Evolutionary conservation across 768 basidiomycete species (phyloP).

Genomic region (Boletus rubescentipes): DNA sequence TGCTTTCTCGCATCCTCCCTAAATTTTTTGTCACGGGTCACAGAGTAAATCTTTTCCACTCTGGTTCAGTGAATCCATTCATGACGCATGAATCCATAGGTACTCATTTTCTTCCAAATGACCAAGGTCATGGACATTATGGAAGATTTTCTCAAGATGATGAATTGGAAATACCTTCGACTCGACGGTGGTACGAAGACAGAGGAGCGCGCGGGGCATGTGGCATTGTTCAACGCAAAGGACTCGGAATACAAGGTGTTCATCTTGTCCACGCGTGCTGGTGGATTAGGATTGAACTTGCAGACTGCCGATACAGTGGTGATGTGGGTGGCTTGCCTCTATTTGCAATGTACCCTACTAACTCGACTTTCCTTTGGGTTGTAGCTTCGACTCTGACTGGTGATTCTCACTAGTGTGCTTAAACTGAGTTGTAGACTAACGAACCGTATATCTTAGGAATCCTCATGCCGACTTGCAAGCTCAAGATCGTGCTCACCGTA

Average conservation of each 20-base stretch:
- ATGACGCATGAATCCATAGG: conserved; percentile 43
- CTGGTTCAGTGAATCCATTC: not conserved
- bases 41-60: conserved; percentile 51
- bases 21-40: conserved; percentile 93
- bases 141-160: conserved; percentile 90
- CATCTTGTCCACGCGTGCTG: conserved; percentile 91
- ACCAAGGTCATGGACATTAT: conserved; percentile 99
- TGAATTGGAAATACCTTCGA: conserved; percentile 84
- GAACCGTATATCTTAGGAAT: conserved; percentile 57
- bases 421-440: not conserved
- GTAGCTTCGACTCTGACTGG: conserved; percentile 80
- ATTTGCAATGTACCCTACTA: conserved; percentile 1
- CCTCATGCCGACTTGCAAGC: conserved; percentile 99
- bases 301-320: conserved; percentile 97
- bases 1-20: conserved; percentile 87
- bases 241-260: conserved; percentile 88
- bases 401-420: conserved; percentile 18
- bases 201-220: conserved; percentile 87
- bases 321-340: conserved; percentile 56
- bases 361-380: conserved; percentile 3
- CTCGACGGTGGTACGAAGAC: conserved; percentile 97
- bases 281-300: conserved; percentile 91
- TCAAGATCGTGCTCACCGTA: conserved; percentile 99
- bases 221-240: conserved; percentile 86
- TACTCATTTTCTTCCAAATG: conserved; percentile 99